Percentiles rank a stretch among this genome's conserved stretches.
Conservation (phyloP, 169 alveolate species). For the Plasmodium coatneyi region DNA sequence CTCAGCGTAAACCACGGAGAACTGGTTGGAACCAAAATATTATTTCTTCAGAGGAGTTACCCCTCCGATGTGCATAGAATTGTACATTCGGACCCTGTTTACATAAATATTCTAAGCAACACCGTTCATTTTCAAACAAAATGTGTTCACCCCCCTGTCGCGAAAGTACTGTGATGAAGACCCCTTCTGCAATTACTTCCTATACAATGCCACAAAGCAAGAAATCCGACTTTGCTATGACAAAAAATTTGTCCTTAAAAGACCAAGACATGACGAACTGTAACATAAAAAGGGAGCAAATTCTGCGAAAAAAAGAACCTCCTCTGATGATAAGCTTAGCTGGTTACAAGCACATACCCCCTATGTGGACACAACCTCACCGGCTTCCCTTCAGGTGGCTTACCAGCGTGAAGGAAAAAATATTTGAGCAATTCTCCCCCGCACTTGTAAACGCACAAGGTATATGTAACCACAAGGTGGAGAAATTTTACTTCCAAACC, state of each 20-base stretch:
- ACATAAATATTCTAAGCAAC: not conserved
- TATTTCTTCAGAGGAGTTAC: not conserved
- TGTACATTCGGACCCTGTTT: not conserved
- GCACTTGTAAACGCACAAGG: constrained; percentile 66
- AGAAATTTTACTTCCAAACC: constrained; percentile 24
- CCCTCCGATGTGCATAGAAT: not conserved
- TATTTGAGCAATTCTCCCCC: constrained; percentile 40
- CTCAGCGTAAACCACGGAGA: constrained; percentile 36
- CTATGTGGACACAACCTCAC: not conserved
- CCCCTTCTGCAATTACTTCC: constrained; percentile 54
- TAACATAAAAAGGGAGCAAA: not conserved
- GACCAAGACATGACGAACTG: constrained; percentile 33
- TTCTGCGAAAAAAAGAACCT: not conserved
- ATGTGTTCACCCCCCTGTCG: not conserved
- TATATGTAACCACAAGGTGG: constrained; percentile 52
- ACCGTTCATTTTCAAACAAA: not conserved
- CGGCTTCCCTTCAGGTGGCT: constrained; percentile 19
- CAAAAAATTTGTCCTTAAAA: constrained; percentile 37
- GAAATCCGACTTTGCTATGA: constrained; percentile 74
- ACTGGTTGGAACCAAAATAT: constrained; percentile 3
- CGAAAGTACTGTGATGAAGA: constrained; percentile 64
- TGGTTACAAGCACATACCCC: not conserved
- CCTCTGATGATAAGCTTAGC: not conserved
- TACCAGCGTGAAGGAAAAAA: constrained; percentile 42
- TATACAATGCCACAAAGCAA: constrained; percentile 15